Evolutionary conservation across 2,329 filamentous ascomycete genomes (phyloP).

Genomic region (Diaporthe amygdali): DNA sequence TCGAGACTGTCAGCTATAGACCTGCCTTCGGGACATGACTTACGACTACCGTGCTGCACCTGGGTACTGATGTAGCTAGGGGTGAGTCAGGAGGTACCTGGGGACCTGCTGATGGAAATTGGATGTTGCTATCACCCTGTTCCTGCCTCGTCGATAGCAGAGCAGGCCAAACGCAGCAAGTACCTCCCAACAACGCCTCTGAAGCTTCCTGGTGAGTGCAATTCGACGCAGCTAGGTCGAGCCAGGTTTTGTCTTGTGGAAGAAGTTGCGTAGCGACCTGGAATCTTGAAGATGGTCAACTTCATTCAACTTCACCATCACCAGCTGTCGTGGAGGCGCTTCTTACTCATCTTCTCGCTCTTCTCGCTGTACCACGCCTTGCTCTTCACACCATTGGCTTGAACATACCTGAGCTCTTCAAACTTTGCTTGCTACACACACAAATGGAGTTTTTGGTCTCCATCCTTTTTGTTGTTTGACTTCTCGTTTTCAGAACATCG

Average conservation of each 20-base stretch:
- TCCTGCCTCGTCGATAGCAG: background rate
- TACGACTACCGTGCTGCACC: no score
- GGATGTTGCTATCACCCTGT: background rate
- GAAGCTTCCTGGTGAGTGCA: no score
- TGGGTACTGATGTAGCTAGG: no score
- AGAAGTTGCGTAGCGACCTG: no score
- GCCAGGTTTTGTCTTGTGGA: background rate
- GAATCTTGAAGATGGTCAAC: no score
- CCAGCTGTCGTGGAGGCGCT: background rate
- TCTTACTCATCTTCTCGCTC: background rate
- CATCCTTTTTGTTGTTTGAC: background rate
- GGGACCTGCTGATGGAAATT: no score
- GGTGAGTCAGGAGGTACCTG: no score
- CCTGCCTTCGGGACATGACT: no score
- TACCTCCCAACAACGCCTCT: background rate
- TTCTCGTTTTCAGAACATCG: background rate
- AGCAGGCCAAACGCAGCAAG: background rate
- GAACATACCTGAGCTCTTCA: background rate
- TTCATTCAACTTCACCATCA: no score
- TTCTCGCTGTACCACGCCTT: background rate
- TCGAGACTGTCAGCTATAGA: no score
- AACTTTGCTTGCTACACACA: background rate
- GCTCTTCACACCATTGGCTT: background rate
- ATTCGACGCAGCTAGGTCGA: background rate
- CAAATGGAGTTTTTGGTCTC: no score